Evolutionary conservation across 306 rosid genomes (phyloP).

Genomic region (Parietaria judaica): DNA sequence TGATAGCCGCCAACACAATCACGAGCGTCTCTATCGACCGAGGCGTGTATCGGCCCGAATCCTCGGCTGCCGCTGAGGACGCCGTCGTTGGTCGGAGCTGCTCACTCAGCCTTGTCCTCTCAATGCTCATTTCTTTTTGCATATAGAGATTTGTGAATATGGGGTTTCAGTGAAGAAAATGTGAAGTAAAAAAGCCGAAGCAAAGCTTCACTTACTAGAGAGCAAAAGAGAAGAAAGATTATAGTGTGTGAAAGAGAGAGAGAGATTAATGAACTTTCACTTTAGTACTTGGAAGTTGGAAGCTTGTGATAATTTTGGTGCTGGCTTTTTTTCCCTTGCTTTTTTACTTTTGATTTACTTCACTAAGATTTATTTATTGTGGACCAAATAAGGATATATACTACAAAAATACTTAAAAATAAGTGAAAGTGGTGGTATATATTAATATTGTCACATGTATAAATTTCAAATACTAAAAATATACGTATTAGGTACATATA

Average conservation of each 20-base stretch:
- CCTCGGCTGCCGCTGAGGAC: conserved; percentile 9
- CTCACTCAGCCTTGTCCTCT: conserved; percentile 26
- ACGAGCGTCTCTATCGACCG: conserved; percentile 67
- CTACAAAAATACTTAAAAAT: neutral
- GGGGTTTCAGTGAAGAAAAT: neutral
- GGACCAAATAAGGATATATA: conserved; percentile 30
- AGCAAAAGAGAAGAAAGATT: neutral
- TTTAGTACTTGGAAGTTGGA: conserved; percentile 32
- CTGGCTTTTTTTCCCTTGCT: neutral
- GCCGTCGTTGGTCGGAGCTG: conserved; percentile 24
- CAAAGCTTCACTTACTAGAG: too few species aligned
- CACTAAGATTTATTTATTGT: conserved; percentile 29
- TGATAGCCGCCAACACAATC: conserved; percentile 70
- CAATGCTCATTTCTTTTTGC: neutral
- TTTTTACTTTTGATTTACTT: conserved; percentile 20
- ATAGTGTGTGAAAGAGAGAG: neutral
- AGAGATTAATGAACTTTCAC: neutral
- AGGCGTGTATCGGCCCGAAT: conserved; percentile 35
- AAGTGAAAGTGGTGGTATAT: too few species aligned
- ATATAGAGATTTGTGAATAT: neutral
- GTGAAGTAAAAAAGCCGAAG: too few species aligned
- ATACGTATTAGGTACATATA: too few species aligned
- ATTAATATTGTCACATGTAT: too few species aligned
- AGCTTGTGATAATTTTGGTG: conserved; percentile 22
- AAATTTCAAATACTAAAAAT: too few species aligned